Percentiles rank a stretch among this genome's conserved stretches.
These are phyloP conservation scores for Kodamaea neixiangensis DNA, from an alignment of 805 yeast species.

Conservation along the genomic window DNA sequence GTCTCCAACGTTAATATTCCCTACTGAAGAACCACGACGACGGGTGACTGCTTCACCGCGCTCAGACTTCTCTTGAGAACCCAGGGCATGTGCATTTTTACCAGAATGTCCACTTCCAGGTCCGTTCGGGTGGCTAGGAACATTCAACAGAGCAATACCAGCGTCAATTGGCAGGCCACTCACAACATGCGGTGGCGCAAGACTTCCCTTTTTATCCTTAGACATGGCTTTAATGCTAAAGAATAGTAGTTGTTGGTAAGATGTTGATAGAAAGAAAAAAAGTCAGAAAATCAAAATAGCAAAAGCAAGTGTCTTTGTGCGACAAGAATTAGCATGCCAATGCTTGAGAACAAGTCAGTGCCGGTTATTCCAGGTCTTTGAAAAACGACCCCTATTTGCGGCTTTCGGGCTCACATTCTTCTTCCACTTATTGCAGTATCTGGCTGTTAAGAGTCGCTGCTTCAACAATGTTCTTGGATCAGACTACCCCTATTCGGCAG, in stretches of 20 bases:
- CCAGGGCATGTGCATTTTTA: neutral
- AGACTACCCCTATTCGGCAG: neutral
- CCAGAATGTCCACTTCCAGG: slow-evolving; percentile 2
- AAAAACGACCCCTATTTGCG: neutral
- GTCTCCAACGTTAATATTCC: slow-evolving; percentile 75
- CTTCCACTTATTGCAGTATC: neutral
- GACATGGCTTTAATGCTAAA: slow-evolving; percentile 1
- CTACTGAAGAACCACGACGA: slow-evolving; percentile 68
- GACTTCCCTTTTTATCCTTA: slow-evolving; percentile 7
- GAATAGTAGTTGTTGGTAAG: neutral
- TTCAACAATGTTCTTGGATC: neutral
- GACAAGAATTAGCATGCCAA: neutral
- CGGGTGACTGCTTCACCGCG: slow-evolving; percentile 18
- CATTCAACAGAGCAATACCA: slow-evolving; percentile 4
- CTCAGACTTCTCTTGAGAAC: neutral
- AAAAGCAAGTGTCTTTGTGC: neutral
- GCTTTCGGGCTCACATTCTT: neutral
- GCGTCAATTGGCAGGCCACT: slow-evolving; percentile 10
- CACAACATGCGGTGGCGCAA: slow-evolving; percentile 7
- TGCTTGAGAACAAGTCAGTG: neutral
- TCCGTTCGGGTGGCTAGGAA: neutral
- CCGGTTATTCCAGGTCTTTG: neutral
- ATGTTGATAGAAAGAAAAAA: neutral
- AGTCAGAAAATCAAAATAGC: neutral
- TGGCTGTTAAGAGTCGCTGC: neutral